Conservation (phyloP, 2,329 filamentous ascomycete genomes). For the Alternaria burnsii region DNA sequence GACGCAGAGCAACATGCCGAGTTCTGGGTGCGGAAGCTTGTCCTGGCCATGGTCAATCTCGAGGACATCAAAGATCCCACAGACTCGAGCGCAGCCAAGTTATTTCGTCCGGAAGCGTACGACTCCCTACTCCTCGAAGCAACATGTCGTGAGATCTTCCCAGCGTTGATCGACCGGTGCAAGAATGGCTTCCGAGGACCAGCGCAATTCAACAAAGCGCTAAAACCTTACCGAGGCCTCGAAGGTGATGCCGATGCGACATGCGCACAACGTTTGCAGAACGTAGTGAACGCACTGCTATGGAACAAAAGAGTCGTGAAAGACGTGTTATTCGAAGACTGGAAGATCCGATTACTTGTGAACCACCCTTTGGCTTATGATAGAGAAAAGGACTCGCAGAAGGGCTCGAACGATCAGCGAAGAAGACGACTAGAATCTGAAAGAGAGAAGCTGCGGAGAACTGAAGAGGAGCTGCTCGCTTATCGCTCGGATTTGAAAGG, state of each 20-base stretch:
- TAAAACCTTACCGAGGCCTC: slow-evolving; percentile 5
- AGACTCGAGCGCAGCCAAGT: slow-evolving; percentile 1
- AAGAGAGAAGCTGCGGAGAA: slow-evolving; percentile 1
- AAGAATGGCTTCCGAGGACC: slow-evolving; percentile 8
- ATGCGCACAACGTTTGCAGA: slow-evolving; percentile 2
- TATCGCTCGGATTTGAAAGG: not conserved
- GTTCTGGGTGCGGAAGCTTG: slow-evolving; percentile 5
- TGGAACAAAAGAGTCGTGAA: slow-evolving; percentile 6
- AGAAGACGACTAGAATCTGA: slow-evolving; percentile 7
- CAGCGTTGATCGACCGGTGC: slow-evolving; percentile 3
- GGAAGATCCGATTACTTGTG: slow-evolving; percentile 7
- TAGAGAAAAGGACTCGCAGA: slow-evolving; percentile 7
- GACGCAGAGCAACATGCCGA: slow-evolving; percentile 5
- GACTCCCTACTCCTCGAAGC: slow-evolving; percentile 4
- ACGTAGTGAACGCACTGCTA: not conserved
- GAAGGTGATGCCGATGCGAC: not conserved
- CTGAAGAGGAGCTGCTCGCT: slow-evolving; percentile 4
- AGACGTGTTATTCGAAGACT: slow-evolving; percentile 4
- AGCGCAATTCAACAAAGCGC: slow-evolving; percentile 10
- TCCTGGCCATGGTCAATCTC: slow-evolving; percentile 4
- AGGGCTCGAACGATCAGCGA: slow-evolving; percentile 6
- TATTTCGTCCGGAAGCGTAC: not conserved
- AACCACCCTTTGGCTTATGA: slow-evolving; percentile 6
- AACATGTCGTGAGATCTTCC: slow-evolving; percentile 6
- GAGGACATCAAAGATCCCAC: slow-evolving; percentile 6